phyloP scores from a whole-genome alignment of 495 filamentous ascomycete genomes.

The Aspergillus ostianus region DNA sequence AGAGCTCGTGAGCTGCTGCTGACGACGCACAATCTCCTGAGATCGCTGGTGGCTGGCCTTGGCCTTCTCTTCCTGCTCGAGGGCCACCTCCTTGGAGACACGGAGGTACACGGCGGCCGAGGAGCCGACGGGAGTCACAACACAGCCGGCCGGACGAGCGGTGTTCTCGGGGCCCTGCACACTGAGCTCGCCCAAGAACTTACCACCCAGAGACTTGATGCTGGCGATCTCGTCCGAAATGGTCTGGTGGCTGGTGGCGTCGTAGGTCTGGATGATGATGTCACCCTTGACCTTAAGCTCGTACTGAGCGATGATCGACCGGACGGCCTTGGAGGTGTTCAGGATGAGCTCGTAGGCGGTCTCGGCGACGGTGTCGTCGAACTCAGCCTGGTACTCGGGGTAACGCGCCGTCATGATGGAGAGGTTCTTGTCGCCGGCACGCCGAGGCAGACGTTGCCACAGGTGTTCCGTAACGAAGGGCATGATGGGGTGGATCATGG shows the following conservation, averaged over 20 bases:
- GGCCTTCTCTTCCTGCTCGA: slow-evolving; percentile 64
- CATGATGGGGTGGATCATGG: slow-evolving; percentile 74
- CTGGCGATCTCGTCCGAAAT: slow-evolving; percentile 54
- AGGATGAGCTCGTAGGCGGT: slow-evolving; percentile 66
- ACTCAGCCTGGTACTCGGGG: slow-evolving; percentile 52
- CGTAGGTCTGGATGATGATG: slow-evolving; percentile 60
- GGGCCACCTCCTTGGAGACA: slow-evolving; percentile 66
- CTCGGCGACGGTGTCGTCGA: slow-evolving; percentile 58
- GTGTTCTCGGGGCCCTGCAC: slow-evolving; percentile 47
- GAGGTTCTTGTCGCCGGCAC: slow-evolving; percentile 57
- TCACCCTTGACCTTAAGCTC: slow-evolving; percentile 58
- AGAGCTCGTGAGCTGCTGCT: slow-evolving; percentile 33
- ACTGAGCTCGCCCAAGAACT: slow-evolving; percentile 54
- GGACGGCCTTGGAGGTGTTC: slow-evolving; percentile 54
- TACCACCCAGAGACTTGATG: slow-evolving; percentile 65
- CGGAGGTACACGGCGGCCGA: slow-evolving; percentile 68
- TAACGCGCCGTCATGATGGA: slow-evolving; percentile 69
- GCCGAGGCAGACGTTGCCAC: slow-evolving; percentile 74
- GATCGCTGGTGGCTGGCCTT: slow-evolving; percentile 49
- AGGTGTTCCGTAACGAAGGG: slow-evolving; percentile 76
- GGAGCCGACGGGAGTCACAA: slow-evolving; percentile 65
- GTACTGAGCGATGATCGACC: slow-evolving; percentile 56
- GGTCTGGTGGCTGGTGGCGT: slow-evolving; percentile 53
- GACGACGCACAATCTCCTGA: slow-evolving; percentile 33
- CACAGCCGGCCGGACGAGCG: slow-evolving; percentile 63